phyloP scores from a whole-genome alignment of 768 basidiomycete species.

The Rhodosporidiobolus sp. region DNA sequence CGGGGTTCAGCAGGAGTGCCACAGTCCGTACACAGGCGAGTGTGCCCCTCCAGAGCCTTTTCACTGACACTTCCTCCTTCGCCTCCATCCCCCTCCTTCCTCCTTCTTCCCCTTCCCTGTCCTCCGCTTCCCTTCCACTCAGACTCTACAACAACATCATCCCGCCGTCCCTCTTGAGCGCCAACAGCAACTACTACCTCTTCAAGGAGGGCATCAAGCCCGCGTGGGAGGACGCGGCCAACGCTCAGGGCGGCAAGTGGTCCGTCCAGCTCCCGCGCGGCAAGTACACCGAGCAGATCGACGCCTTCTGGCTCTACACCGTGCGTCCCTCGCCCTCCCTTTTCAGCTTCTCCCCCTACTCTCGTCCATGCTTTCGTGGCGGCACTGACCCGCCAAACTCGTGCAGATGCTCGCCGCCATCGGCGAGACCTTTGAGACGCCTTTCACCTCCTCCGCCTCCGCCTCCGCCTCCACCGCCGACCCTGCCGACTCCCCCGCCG shows the following conservation, averaged over 20 bases:
- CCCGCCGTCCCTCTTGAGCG: slow-evolving; percentile 76
- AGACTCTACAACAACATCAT: slow-evolving; percentile 97
- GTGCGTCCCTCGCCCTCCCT: slow-evolving; percentile 52
- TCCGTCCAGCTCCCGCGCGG: slow-evolving; percentile 94
- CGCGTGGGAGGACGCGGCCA: slow-evolving; percentile 58
- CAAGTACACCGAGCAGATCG: slow-evolving; percentile 77
- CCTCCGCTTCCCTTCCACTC: slow-evolving; percentile 9
- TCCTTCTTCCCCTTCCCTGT: neutral
- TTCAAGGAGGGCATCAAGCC: slow-evolving; percentile 70
- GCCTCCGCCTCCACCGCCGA: slow-evolving; percentile 48
- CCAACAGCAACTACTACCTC: slow-evolving; percentile 98
- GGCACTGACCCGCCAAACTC: slow-evolving; percentile 1
- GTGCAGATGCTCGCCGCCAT: slow-evolving; percentile 96
- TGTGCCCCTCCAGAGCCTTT: neutral
- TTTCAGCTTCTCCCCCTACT: neutral
- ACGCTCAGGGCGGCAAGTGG: slow-evolving; percentile 98
- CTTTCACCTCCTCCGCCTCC: slow-evolving; percentile 51
- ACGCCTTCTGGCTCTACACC: slow-evolving; percentile 98
- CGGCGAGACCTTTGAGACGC: slow-evolving; percentile 96
- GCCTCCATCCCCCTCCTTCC: neutral
- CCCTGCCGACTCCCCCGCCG: neutral
- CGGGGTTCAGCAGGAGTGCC: no score
- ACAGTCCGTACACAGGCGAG: no score
- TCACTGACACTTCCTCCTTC: neutral
- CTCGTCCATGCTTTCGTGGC: no score